phyloP scores from a whole-genome alignment of 148 eudicot genomes.

The Rheum nobile region DNA sequence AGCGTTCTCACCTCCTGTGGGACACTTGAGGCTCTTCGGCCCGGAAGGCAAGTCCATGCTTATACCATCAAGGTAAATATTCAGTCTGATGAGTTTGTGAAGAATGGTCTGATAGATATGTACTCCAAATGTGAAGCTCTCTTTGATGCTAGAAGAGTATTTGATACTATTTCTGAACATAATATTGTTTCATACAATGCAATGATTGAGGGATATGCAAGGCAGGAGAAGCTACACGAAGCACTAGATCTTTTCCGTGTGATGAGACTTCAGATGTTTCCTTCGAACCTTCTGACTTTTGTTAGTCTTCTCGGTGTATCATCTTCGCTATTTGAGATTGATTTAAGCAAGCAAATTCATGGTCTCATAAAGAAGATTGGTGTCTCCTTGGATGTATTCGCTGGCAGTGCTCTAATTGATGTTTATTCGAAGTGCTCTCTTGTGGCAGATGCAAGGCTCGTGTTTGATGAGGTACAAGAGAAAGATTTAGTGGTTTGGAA shows the following conservation, averaged over 20 bases:
- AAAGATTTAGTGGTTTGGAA: constrained; percentile 68
- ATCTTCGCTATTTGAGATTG: constrained; percentile 30
- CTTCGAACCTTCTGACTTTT: constrained; percentile 47
- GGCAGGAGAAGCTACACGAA: constrained; percentile 37
- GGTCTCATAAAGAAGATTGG: constrained; percentile 37
- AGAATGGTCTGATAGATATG: constrained; percentile 63
- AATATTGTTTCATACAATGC: constrained; percentile 51
- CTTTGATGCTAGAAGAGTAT: constrained; percentile 43
- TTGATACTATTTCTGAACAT: constrained; percentile 23
- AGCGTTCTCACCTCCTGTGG: constrained; percentile 57
- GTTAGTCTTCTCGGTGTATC: constrained; percentile 57
- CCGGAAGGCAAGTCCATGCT: constrained; percentile 50
- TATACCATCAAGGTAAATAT: constrained; percentile 40
- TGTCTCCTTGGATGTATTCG: constrained; percentile 29
- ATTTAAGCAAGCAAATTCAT: constrained; percentile 47
- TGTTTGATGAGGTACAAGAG: constrained; percentile 42
- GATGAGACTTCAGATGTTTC: constrained; percentile 34
- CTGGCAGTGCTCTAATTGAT: constrained; percentile 55
- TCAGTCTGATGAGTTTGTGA: constrained; percentile 55
- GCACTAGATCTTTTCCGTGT: constrained; percentile 39
- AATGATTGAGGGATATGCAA: constrained; percentile 67
- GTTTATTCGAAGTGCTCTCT: constrained; percentile 54
- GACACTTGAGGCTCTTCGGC: constrained; percentile 44
- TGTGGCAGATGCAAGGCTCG: constrained; percentile 39
- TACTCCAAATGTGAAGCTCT: constrained; percentile 52